Evolutionary conservation across 2,329 filamentous ascomycete species (phyloP).

Genomic region (Colletotrichum sp.): DNA sequence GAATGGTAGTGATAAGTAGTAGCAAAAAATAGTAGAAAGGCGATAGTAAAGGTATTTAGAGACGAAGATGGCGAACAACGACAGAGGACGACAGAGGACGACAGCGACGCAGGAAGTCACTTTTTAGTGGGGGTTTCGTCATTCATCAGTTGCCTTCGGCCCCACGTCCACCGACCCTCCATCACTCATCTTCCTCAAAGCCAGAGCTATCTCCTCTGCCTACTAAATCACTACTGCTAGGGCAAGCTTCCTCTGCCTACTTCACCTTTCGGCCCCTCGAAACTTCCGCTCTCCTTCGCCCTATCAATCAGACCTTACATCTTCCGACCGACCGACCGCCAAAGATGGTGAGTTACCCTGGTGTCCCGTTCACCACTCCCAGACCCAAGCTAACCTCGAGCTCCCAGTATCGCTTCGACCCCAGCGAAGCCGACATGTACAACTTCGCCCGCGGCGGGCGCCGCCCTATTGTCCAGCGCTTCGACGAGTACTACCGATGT

Average conservation of each 20-base stretch:
- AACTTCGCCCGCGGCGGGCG: slow-evolving; percentile 41
- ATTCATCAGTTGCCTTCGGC: slow-evolving; percentile 25
- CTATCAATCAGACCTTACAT: not conserved
- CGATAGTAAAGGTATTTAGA: not conserved
- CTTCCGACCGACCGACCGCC: not conserved
- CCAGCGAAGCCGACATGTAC: slow-evolving; percentile 23
- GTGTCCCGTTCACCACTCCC: not conserved
- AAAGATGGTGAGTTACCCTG: slow-evolving; percentile 25
- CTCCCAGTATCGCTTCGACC: slow-evolving; percentile 21
- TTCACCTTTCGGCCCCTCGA: not conserved
- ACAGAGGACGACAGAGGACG: not conserved
- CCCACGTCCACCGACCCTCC: slow-evolving; percentile 11
- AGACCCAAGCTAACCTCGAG: not conserved
- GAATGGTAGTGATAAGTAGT: not conserved
- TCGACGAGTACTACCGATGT: slow-evolving; percentile 98
- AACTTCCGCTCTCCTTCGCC: not conserved
- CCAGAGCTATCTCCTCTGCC: not conserved
- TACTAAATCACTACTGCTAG: not conserved
- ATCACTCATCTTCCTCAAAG: not conserved
- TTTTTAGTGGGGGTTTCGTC: slow-evolving; percentile 16
- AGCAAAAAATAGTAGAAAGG: not conserved
- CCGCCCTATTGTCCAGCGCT: slow-evolving; percentile 70
- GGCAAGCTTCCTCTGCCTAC: not conserved
- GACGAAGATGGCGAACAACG: not conserved
- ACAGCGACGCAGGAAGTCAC: not conserved